Percentiles rank a stretch among this genome's conserved stretches.
These are phyloP conservation scores for Hanseniaspora gamundiae DNA, from an alignment of 1,139 yeast species.

Conservation along the genomic window DNA sequence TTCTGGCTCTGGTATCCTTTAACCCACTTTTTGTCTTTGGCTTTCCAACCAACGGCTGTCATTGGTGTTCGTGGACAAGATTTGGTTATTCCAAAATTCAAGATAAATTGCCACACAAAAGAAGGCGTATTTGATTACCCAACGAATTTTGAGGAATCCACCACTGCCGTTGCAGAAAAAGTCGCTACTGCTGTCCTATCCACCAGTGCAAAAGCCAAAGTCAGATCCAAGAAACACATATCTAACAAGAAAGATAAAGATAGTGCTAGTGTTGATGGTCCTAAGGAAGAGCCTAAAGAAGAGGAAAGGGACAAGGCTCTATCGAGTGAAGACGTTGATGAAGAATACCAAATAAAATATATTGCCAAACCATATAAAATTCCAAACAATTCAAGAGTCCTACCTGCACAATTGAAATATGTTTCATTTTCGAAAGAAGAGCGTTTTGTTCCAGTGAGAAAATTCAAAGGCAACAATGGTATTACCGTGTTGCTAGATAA, in stretches of 20 bases:
- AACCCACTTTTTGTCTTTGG: constrained; percentile 81
- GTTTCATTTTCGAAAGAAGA: constrained; percentile 66
- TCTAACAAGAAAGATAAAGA: constrained; percentile 38
- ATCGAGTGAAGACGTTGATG: constrained; percentile 22
- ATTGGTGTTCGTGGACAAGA: constrained; percentile 73
- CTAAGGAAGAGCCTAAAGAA: constrained; percentile 13
- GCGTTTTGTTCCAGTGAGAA: constrained; percentile 75
- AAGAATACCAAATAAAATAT: constrained; percentile 27
- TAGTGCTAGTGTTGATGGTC: constrained; percentile 20
- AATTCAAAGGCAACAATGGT: constrained; percentile 68
- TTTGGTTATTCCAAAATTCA: constrained; percentile 76
- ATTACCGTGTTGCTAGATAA: constrained; percentile 69
- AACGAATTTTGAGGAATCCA: constrained; percentile 69
- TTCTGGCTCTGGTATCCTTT: constrained; percentile 99
- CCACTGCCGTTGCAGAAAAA: constrained; percentile 78
- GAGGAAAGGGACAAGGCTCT: constrained; percentile 21
- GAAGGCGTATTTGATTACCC: constrained; percentile 81
- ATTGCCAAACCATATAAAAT: constrained; percentile 54
- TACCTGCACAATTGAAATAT: constrained; percentile 83
- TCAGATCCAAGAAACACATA: constrained; percentile 71
- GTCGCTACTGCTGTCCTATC: constrained; percentile 88
- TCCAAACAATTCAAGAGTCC: constrained; percentile 72
- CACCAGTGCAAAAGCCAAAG: constrained; percentile 85
- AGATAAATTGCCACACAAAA: constrained; percentile 69
- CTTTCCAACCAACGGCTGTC: constrained; percentile 86